Conservation (phyloP, 805 yeast genomes). For the Gaillardinia entomophila region DNA sequence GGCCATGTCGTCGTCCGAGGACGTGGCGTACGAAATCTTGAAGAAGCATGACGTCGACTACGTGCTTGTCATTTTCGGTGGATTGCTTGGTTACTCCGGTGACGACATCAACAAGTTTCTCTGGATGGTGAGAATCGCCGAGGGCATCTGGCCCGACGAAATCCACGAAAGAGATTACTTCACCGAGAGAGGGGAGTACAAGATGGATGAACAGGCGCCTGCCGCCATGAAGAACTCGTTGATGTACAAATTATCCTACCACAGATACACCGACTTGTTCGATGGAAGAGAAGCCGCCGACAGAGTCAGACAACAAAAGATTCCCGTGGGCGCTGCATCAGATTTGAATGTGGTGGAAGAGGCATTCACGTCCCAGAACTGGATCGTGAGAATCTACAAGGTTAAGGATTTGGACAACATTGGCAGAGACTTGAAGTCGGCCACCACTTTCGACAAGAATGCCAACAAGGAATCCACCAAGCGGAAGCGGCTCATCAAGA, state of each 20-base stretch:
- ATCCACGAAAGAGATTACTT: constrained; percentile 80
- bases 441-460: constrained; percentile 46
- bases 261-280: constrained; percentile 72
- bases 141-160: constrained; percentile 99
- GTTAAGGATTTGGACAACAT: constrained; percentile 82
- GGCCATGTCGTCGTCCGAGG: constrained; percentile 91
- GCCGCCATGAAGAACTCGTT: constrained; percentile 81
- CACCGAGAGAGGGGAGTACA: constrained; percentile 81
- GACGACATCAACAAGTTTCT: constrained; percentile 94
- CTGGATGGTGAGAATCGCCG: constrained; percentile 99
- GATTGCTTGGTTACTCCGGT: constrained; percentile 87
- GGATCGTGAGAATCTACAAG: constrained; percentile 93
- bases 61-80: constrained; percentile 90
- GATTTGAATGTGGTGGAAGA: constrained; percentile 79
- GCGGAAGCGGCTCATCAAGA: constrained; percentile 40
- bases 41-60: constrained; percentile 93
- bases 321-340: constrained; percentile 44
- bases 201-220: constrained; percentile 77
- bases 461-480: constrained; percentile 27
- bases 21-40: constrained; percentile 80
- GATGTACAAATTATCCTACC: constrained; percentile 92
- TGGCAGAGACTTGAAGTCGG: constrained; percentile 71
- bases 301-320: constrained; percentile 82
- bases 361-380: constrained; percentile 91
- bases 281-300: constrained; percentile 62